Conservation (phyloP, 768 basidiomycete genomes). For the Panaeolus cyanescens region DNA sequence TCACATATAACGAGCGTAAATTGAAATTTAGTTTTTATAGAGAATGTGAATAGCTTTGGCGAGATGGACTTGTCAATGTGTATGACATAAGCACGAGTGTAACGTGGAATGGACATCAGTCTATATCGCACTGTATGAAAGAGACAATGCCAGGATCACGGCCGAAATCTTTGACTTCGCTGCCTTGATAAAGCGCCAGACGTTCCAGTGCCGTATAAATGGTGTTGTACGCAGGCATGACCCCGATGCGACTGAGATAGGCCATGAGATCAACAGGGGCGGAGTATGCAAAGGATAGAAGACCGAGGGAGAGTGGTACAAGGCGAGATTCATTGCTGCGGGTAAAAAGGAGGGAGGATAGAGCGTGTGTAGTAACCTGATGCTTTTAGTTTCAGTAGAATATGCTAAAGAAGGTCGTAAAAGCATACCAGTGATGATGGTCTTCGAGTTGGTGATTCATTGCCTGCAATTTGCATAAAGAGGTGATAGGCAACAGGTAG, state of each 20-base stretch:
- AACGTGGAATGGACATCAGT: not conserved
- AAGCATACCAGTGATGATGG: not conserved
- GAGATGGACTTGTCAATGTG: not conserved
- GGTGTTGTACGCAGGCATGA: constrained; percentile 5
- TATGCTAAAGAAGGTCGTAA: not conserved
- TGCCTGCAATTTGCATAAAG: constrained; percentile 10
- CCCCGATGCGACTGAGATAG: constrained; percentile 9
- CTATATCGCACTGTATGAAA: not conserved
- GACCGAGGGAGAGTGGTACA: constrained; percentile 13
- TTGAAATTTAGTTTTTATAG: not conserved
- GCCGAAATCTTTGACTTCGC: not conserved
- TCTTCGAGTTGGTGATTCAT: constrained; percentile 7
- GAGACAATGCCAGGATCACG: not conserved
- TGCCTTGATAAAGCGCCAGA: not conserved
- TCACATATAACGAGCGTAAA: not conserved
- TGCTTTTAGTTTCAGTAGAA: not conserved
- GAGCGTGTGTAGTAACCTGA: constrained; percentile 7
- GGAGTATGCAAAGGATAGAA: constrained; percentile 19
- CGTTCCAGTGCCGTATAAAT: not conserved
- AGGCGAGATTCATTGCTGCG: constrained; percentile 20
- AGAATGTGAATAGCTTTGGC: not conserved
- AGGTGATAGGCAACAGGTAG: constrained; percentile 14
- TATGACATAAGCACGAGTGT: not conserved
- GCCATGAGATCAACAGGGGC: constrained; percentile 15
- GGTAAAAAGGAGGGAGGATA: constrained; percentile 5